Conservation (phyloP, 2,329 filamentous ascomycete genomes). For the Falciphora oryzae region DNA sequence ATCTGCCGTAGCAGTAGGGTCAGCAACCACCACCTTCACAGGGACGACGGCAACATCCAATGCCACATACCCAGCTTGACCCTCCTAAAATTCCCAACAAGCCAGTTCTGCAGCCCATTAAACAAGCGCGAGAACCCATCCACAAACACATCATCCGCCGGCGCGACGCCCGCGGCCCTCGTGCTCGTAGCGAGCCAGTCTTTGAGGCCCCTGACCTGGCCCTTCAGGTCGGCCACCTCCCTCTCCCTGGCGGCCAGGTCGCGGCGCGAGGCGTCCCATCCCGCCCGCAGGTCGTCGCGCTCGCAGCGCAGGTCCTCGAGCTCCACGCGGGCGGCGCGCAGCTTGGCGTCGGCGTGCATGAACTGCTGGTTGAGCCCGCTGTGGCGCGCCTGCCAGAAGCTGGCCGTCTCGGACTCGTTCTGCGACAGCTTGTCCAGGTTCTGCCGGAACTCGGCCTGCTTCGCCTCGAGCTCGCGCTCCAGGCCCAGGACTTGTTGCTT, state of each 20-base stretch:
- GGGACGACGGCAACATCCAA: neutral
- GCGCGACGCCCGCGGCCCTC: constrained; percentile 55
- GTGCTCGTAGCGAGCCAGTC: constrained; percentile 66
- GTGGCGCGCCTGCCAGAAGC: constrained; percentile 54
- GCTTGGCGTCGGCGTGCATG: constrained; percentile 45
- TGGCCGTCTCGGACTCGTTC: constrained; percentile 49
- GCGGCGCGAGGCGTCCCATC: constrained; percentile 40
- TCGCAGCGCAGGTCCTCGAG: constrained; percentile 43
- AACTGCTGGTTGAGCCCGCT: constrained; percentile 46
- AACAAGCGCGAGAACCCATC: constrained; percentile 56
- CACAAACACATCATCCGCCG: constrained; percentile 61
- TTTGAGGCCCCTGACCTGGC: constrained; percentile 63
- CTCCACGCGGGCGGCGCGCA: constrained; percentile 44
- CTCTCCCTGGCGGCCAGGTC: constrained; percentile 47
- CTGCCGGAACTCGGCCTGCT: constrained; percentile 48
- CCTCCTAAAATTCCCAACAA: constrained; percentile 62
- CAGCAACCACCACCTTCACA: neutral
- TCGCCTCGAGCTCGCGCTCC: constrained; percentile 44
- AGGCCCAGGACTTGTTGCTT: constrained; percentile 31
- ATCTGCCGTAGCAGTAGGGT: constrained; percentile 28
- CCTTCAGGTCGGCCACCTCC: constrained; percentile 47
- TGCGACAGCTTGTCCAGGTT: constrained; percentile 47
- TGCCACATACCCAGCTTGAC: constrained; percentile 46
- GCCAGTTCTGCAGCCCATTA: constrained; percentile 69
- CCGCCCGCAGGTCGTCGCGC: constrained; percentile 42